phyloP scores from a whole-genome alignment of 2,329 filamentous ascomycete species.

The Paecilomyces niveus region DNA sequence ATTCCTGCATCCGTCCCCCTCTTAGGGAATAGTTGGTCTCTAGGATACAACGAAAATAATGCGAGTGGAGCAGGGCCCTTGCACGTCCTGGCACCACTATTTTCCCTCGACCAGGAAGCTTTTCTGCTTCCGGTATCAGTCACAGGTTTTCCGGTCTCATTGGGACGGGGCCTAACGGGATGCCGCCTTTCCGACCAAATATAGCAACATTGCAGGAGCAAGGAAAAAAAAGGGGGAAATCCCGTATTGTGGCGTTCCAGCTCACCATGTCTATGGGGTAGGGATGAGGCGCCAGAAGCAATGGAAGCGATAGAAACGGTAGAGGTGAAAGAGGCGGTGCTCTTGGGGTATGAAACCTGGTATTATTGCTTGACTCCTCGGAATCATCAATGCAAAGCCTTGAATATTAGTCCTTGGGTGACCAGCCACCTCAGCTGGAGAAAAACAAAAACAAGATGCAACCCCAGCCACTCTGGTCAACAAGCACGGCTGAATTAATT shows the following conservation, averaged over 20 bases:
- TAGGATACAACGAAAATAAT: background rate
- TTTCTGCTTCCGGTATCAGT: background rate
- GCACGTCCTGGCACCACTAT: too few species aligned
- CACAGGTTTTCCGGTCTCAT: background rate
- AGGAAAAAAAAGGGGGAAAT: background rate
- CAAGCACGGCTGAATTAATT: too few species aligned
- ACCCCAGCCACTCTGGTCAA: too few species aligned
- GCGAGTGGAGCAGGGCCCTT: background rate
- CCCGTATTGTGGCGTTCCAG: background rate
- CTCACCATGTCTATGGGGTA: background rate
- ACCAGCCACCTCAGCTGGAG: too few species aligned
- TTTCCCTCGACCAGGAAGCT: background rate
- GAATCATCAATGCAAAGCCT: too few species aligned
- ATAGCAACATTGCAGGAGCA: background rate
- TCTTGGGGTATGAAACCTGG: too few species aligned
- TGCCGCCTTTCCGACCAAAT: background rate
- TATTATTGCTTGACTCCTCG: too few species aligned
- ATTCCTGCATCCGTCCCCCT: background rate
- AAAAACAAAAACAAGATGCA: too few species aligned
- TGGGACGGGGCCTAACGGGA: background rate
- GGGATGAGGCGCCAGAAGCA: background rate
- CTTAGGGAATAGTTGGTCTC: background rate
- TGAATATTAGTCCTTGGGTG: too few species aligned
- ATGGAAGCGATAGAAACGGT: background rate
- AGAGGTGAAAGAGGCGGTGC: background rate